Conservation (phyloP, 2,329 filamentous ascomycete genomes). For the Herpomyces periplanetae region DNA sequence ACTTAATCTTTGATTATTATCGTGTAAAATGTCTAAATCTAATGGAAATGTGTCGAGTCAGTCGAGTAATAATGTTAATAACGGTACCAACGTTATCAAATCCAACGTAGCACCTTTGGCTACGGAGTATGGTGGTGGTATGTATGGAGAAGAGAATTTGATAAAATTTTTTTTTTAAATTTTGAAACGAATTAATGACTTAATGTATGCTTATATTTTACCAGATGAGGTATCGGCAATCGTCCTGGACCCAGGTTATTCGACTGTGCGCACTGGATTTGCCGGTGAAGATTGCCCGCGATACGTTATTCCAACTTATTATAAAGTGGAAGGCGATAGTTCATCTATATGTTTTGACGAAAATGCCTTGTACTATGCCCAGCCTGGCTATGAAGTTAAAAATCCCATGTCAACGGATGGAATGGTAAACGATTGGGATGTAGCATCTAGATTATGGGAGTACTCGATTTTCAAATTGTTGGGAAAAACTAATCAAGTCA, state of each 20-base stretch:
- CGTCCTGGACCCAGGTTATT: slow-evolving; percentile 77
- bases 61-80: too few relatives aligned
- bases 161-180: too few relatives aligned
- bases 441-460: slow-evolving; percentile 59
- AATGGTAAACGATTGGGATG: slow-evolving; percentile 84
- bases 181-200: too few relatives aligned
- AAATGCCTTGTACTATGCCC: slow-evolving; percentile 42
- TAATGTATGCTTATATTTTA: too few relatives aligned
- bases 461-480: slow-evolving; percentile 58
- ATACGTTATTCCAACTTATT: slow-evolving; percentile 60
- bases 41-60: too few relatives aligned
- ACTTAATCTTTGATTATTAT: too few relatives aligned
- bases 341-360: slow-evolving; percentile 30
- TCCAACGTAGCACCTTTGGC: too few relatives aligned
- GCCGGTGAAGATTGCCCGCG: slow-evolving; percentile 93
- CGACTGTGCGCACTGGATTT: slow-evolving; percentile 63
- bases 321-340: slow-evolving; percentile 19
- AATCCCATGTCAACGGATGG: slow-evolving; percentile 73
- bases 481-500: too few relatives aligned
- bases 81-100: too few relatives aligned
- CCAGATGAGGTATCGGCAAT: slow-evolving; percentile 87
- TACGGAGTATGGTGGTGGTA: too few relatives aligned
- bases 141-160: too few relatives aligned
- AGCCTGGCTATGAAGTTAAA: slow-evolving; percentile 34
- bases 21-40: too few relatives aligned